phyloP scores from a whole-genome alignment of 2,329 filamentous ascomycete species.

The Sclerotinia subarctica region DNA sequence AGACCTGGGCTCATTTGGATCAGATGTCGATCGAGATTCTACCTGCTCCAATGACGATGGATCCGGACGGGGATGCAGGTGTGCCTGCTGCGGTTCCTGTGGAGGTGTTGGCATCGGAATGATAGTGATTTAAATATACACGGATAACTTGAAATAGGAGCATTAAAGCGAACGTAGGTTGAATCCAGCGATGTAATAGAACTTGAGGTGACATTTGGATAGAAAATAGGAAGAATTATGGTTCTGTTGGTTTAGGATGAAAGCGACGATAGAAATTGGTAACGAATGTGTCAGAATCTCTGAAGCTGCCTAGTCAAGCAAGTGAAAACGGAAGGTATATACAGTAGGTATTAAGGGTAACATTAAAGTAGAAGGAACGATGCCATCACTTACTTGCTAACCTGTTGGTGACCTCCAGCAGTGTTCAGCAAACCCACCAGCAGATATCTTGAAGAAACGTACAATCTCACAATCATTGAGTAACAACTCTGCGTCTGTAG shows the following conservation, averaged over 20 bases:
- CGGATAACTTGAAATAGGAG: conserved; percentile 22
- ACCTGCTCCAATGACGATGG: conserved; percentile 14
- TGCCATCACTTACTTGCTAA: not conserved
- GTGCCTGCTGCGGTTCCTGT: conserved; percentile 19
- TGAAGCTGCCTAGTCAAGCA: not conserved
- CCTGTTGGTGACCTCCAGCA: not conserved
- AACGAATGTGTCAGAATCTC: not conserved
- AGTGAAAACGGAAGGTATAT: not conserved
- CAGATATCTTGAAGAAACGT: not conserved
- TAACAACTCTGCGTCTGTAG: not conserved
- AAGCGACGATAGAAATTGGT: not conserved
- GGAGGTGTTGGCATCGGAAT: conserved; percentile 26
- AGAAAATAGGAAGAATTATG: not conserved
- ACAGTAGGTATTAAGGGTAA: too few species aligned
- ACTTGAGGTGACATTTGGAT: conserved; percentile 27
- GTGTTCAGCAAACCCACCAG: not conserved
- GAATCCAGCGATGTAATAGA: conserved; percentile 23
- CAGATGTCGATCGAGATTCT: conserved; percentile 26
- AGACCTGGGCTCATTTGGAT: conserved; percentile 13
- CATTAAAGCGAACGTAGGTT: conserved; percentile 24
- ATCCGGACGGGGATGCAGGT: conserved; percentile 18
- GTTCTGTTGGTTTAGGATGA: not conserved
- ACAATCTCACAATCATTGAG: not conserved
- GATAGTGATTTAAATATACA: conserved; percentile 15
- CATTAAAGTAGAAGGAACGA: conserved; percentile 10